phyloP scores from a whole-genome alignment of 2,329 filamentous ascomycete species.

The Knoxdaviesia proteae region DNA sequence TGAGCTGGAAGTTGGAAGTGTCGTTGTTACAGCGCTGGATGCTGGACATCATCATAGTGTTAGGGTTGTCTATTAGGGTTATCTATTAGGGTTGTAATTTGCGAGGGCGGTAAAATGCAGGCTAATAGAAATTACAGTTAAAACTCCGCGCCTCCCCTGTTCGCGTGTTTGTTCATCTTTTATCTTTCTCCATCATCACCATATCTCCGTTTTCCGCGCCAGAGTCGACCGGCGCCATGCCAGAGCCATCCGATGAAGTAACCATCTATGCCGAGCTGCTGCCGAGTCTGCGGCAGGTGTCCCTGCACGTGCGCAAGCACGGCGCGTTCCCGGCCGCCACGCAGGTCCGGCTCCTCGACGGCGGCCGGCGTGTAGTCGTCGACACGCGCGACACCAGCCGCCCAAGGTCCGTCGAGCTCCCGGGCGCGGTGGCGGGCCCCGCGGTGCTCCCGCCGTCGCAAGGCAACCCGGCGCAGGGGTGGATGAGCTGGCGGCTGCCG shows the following conservation, averaged over 20 bases:
- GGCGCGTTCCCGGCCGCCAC: constrained; percentile 21
- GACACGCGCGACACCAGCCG: constrained; percentile 18
- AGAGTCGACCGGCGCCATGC: no score
- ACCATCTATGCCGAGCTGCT: constrained; percentile 43
- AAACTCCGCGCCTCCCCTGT: no score
- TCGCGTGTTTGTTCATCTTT: constrained; percentile 1
- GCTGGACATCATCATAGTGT: no score
- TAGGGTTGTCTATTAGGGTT: no score
- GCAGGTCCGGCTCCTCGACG: constrained; percentile 19
- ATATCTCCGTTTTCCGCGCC: not conserved
- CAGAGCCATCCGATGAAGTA: not conserved
- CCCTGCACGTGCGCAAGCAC: constrained; percentile 30
- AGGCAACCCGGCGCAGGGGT: constrained; percentile 12
- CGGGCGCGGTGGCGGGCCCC: constrained; percentile 16
- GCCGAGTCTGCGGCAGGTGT: constrained; percentile 42
- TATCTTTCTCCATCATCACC: not conserved
- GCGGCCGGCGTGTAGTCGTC: constrained; percentile 24
- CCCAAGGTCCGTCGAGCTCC: constrained; percentile 17
- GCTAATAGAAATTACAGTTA: no score
- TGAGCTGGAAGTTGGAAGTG: no score
- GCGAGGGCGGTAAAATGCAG: no score
- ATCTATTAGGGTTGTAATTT: no score
- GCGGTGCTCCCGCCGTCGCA: constrained; percentile 14
- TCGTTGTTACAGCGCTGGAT: no score
- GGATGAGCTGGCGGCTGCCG: constrained; percentile 34